Evolutionary conservation across 2,329 filamentous ascomycete genomes (phyloP), one percentile per base, ranked within the genome.

Genomic region (Alternaria triticina): DNA sequence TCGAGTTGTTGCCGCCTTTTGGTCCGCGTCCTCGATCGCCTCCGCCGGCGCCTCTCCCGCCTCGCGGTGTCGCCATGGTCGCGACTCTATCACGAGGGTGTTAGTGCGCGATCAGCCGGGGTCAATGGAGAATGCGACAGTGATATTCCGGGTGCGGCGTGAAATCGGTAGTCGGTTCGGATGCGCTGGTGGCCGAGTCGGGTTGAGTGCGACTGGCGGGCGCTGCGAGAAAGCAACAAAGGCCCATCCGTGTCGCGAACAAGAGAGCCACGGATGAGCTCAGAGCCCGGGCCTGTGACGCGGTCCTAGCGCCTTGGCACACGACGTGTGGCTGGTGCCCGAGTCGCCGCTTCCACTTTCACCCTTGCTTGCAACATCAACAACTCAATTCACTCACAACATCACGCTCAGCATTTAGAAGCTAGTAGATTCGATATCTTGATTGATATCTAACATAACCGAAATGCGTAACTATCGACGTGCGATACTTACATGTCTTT

Each of bases 61-160:
- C 72, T 50, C 74, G 73, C 58, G 68, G 72, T 60, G 68, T 64
- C 65, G 73, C 71, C 75, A 77, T 77, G 25, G 66, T 74, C 67
- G 71, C 71, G 70, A 45, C 63, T 65, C 50, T 59, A 15, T 57
- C 36, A 57, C 25, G 45, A 45, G 54, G 40, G 59, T 57, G 57
- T 56, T 50, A 62, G 69, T 67, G 64, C 61, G 66, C 61, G 54
- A 50, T 50, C 33, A 57, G n/a, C 13, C 57, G 27, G 55, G 51
- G 56, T 54, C 57, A 51, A 22, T 23, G 36, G 52, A 40, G 11
- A 40, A 59, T 57, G 54, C 46, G 4, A 51, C 54, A 27, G 47
- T 55, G 43, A 40, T 30, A 50, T 23, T 13, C 44, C 27, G 52
- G 50, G 27, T 25, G 28, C 44, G 40, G 23, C 17, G 12, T 22